Percentiles rank a stretch among this genome's conserved stretches.
These are phyloP conservation scores for Micractinium conductrix DNA, from an alignment of 139 green algal species.

Conservation along the genomic window DNA sequence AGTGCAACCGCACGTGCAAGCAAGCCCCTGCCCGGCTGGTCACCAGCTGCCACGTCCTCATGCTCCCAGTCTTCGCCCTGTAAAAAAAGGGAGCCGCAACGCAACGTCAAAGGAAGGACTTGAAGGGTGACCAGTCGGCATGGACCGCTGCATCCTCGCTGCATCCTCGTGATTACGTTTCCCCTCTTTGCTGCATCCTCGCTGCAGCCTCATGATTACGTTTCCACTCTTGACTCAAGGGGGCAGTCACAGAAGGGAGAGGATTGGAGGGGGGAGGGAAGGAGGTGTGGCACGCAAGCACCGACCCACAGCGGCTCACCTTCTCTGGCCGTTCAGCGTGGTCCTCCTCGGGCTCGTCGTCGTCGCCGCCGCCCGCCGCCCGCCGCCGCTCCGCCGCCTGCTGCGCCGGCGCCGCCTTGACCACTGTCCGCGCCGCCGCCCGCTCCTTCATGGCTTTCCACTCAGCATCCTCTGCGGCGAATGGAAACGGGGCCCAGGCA, in stretches of 20 bases:
- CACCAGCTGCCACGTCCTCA: constrained; percentile 40
- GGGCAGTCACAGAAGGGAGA: no score
- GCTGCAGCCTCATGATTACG: no score
- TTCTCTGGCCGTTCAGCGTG: constrained; percentile 20
- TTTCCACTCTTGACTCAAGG: no score
- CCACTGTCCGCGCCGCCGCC: constrained; percentile 16
- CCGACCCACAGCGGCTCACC: not conserved
- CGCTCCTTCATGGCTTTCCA: constrained; percentile 45
- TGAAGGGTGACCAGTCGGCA: no score
- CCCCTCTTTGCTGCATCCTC: no score
- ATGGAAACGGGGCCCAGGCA: no score
- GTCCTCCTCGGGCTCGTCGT: constrained; percentile 23
- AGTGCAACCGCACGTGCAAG: no score
- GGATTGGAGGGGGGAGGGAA: no score
- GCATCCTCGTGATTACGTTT: no score
- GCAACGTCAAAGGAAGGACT: not conserved
- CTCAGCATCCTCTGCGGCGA: no score
- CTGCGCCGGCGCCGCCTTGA: not conserved
- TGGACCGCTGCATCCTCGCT: no score
- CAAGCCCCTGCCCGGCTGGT: no score
- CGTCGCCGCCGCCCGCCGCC: not conserved
- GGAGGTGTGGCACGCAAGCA: not conserved
- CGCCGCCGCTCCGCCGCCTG: constrained; percentile 7
- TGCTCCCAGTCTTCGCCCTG: constrained; percentile 57
- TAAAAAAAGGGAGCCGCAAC: not conserved